A percentile compares a stretch with the other conserved stretches of the same genome.
These are phyloP conservation scores for Marasmius fiardii DNA, from an alignment of 1,284 basidiomycete species.

Conservation along the genomic window DNA sequence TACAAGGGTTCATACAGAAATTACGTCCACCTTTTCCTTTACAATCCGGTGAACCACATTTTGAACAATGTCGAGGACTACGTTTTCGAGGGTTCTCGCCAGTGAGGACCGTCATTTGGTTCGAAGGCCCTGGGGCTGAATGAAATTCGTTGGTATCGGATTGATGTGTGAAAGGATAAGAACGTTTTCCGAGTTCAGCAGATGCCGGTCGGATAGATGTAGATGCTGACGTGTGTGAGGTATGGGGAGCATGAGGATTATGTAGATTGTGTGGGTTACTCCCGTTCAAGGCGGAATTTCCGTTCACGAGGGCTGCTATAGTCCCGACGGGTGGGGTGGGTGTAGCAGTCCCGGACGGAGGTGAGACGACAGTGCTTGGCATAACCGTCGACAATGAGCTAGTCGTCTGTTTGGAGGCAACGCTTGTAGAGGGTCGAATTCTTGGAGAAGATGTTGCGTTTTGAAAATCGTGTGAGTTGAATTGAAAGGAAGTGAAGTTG, in stretches of 20 bases:
- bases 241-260: not conserved
- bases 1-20: constrained; percentile 67
- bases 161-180: constrained; percentile 1
- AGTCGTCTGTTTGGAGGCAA: not conserved
- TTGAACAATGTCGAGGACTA: constrained; percentile 54
- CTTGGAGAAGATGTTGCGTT: not conserved
- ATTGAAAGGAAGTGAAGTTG: not conserved
- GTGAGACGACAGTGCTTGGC: constrained; percentile 10
- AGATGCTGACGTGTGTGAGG: not conserved
- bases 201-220: not conserved
- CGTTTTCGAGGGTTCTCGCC: constrained; percentile 18
- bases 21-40: constrained; percentile 72
- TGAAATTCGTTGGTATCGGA: not conserved
- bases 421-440: constrained; percentile 2
- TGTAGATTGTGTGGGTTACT: not conserved
- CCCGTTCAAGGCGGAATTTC: not conserved
- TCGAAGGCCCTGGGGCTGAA: not conserved
- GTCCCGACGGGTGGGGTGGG: not conserved
- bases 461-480: not conserved
- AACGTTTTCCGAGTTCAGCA: not conserved
- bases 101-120: constrained; percentile 1
- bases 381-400: constrained; percentile 1
- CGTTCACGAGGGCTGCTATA: not conserved
- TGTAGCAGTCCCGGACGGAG: not conserved
- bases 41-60: constrained; percentile 72